Base-by-base conservation (phyloP, 2,329 filamentous ascomycete species). In the Colletotrichum orchidophilum region DNA sequence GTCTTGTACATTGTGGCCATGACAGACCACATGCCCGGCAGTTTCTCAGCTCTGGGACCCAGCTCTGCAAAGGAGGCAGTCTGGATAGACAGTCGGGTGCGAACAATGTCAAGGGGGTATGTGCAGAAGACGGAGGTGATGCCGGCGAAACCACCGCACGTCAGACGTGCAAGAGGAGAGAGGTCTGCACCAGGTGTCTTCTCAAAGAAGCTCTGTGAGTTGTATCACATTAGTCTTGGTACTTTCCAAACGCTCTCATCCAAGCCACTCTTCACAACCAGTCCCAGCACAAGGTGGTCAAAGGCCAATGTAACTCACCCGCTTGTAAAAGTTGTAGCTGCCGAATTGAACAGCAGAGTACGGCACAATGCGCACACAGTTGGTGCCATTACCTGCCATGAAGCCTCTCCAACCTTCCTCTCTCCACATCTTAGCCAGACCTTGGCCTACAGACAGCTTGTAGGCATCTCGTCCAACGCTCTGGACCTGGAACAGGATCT, bases 311-410 rank as follows among this genome's bases (percentile, higher is more conserved):
- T 55, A 29, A 73, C 73, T 67, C 84, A 97, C 95, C 84, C 91
- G 89, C 83, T 97, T 98, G 84, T 99, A 99, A 75, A 98, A 91
- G 80, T 97, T 98, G 85, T 98, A 99, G 79, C 95, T 97, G 76
- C 96, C 96, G 82, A 99, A 99, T 79, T 99, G 96, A 50, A 98
- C 96, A 12, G 96, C 96, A 60, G 96, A 98, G 82, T 99, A 99
- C 5, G 96, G 96, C 63, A 99, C 94, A 75, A 99, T 99, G 73
- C 96, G 94, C 77, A 99, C 94, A 86, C 96, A 99, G 82, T 99
- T 99, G 72, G 95, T 98, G 74, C 96, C 96, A 80, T 99, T 99
- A 63, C 96, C 96, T 75, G 95, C 91, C 95, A 99, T 97, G 82
- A 98, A 97, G 0, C 96, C 96, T 81, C 91, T 91, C 94, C 95